Percentiles rank a stretch among this genome's conserved stretches.
Evolutionary conservation across 345 rosid genomes (phyloP).

Genomic region (Pugionium dolabratum): DNA sequence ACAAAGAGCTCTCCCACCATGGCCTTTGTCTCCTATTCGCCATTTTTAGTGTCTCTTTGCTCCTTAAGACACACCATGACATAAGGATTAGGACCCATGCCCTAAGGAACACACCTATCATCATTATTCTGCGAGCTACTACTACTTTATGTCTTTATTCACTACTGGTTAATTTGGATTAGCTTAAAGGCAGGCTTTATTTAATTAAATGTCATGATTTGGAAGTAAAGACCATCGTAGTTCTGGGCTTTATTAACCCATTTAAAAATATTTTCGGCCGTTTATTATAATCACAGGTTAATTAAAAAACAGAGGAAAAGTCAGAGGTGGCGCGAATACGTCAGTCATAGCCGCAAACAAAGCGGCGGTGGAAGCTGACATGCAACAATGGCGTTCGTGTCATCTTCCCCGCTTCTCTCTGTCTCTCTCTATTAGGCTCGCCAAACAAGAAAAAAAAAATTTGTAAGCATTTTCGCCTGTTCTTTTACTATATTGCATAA

Average conservation of each 20-base stretch:
- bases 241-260: slow-evolving; percentile 18
- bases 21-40: slow-evolving; percentile 41
- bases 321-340: slow-evolving; percentile 40
- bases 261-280: not conserved
- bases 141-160: not conserved
- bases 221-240: not conserved
- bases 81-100: slow-evolving; percentile 23
- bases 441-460: slow-evolving; percentile 5
- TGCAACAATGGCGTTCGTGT: slow-evolving; percentile 33
- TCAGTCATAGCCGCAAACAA: slow-evolving; percentile 31
- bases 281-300: not conserved
- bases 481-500: not conserved
- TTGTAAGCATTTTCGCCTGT: not conserved
- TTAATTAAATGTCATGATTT: not conserved
- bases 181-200: not conserved
- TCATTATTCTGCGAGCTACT: slow-evolving; percentile 35
- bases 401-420: slow-evolving; percentile 12
- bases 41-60: slow-evolving; percentile 27
- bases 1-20: slow-evolving; percentile 31
- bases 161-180: not conserved
- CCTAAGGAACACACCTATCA: slow-evolving; percentile 27
- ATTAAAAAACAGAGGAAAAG: not conserved
- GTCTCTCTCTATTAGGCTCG: slow-evolving; percentile 18
- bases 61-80: not conserved
- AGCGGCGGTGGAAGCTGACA: slow-evolving; percentile 40